A percentile compares a stretch with the other conserved stretches of the same genome.
phyloP scores from a whole-genome alignment of 495 filamentous ascomycete genomes.

The Neurospora sp. region DNA sequence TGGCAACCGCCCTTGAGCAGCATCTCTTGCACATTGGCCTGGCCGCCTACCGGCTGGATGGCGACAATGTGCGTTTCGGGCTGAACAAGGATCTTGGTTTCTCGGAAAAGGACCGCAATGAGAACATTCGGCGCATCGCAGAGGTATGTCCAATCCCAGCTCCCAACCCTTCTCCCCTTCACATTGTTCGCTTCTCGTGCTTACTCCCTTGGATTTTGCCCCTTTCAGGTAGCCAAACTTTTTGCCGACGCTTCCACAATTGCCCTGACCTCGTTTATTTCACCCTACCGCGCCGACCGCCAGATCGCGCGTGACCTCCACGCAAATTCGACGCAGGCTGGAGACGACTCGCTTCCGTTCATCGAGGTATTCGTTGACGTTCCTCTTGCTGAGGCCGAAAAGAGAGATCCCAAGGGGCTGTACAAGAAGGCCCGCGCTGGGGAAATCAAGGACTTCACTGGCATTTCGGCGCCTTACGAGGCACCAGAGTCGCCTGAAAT shows the following conservation, averaged over 20 bases:
- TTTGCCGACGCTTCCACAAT: constrained; percentile 85
- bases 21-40: constrained; percentile 78
- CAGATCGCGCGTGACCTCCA: constrained; percentile 74
- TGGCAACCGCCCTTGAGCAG: constrained; percentile 92
- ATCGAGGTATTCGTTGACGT: constrained; percentile 90
- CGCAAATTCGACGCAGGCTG: constrained; percentile 36
- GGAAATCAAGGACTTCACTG: constrained; percentile 94
- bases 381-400: constrained; percentile 80
- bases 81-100: constrained; percentile 96
- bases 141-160: constrained; percentile 43
- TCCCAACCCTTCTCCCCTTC: neutral
- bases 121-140: constrained; percentile 93
- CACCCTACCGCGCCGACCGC: constrained; percentile 80
- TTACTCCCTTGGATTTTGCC: neutral
- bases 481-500: constrained; percentile 79
- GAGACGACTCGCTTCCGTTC: constrained; percentile 62
- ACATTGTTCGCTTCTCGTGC: neutral
- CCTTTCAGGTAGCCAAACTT: constrained; percentile 71
- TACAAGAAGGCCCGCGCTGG: constrained; percentile 94
- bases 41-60: constrained; percentile 86
- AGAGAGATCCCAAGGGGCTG: constrained; percentile 90
- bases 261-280: constrained; percentile 94
- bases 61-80: constrained; percentile 97
- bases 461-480: constrained; percentile 90
- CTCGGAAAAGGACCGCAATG: constrained; percentile 81